These are phyloP conservation scores for Abelmoschus esculentus DNA, from an alignment of 345 rosid genomes.

Conservation along the genomic window DNA sequence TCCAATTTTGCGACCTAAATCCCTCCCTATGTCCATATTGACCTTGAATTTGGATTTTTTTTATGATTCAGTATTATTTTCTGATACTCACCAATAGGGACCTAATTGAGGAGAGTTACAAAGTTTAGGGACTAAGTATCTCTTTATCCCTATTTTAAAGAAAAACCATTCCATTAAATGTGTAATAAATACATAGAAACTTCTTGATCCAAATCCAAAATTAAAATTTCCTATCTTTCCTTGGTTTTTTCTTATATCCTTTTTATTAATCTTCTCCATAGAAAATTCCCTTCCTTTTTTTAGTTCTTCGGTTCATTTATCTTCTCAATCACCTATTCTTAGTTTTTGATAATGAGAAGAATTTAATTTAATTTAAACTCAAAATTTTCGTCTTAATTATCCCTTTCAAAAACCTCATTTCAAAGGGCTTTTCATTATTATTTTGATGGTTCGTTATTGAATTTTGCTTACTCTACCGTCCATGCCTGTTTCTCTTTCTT, in stretches of 20 bases:
- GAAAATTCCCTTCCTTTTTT: background rate
- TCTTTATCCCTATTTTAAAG: no score
- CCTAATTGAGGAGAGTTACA: no score
- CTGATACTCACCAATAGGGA: no score
- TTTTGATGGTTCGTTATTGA: constrained; percentile 11
- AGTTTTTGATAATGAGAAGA: background rate
- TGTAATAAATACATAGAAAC: background rate
- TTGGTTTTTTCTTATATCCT: background rate
- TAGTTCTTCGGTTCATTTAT: background rate
- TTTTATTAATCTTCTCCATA: background rate
- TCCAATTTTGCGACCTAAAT: no score
- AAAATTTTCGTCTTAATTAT: constrained; percentile 21
- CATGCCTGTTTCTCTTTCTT: constrained; percentile 11
- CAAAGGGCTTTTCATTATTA: background rate
- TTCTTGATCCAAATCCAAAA: background rate
- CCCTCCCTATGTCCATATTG: no score
- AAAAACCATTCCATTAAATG: no score
- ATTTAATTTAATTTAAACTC: constrained; percentile 19
- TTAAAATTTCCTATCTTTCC: background rate
- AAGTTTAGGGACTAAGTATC: no score
- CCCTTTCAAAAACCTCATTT: background rate
- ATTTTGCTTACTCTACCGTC: constrained; percentile 2
- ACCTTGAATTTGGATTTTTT: no score
- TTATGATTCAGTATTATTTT: no score
- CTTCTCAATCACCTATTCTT: background rate